Percentiles rank a stretch among this genome's conserved stretches.
phyloP scores from a whole-genome alignment of 176 grass and related monocot genomes.

The Eragrostis curvula region DNA sequence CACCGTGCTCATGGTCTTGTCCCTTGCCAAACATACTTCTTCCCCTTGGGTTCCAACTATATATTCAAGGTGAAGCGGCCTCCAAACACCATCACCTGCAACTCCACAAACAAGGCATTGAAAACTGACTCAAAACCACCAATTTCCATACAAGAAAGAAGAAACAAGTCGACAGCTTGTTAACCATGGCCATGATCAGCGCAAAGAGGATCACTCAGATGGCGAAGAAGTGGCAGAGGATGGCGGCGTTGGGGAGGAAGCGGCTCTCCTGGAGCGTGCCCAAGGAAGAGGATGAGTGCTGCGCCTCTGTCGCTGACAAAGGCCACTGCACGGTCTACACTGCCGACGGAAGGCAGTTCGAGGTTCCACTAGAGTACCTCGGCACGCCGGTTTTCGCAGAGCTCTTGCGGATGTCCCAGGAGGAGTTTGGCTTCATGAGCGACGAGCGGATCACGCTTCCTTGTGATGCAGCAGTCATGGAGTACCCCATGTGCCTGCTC shows the following conservation, averaged over 20 bases:
- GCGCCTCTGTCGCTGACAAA: not conserved
- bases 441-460: slow-evolving; percentile 23
- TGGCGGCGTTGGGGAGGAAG: not conserved
- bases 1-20: slow-evolving; percentile 34
- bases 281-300: not conserved
- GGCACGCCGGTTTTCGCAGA: slow-evolving; percentile 8
- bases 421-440: slow-evolving; percentile 17
- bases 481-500: slow-evolving; percentile 30
- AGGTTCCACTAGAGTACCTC: slow-evolving; percentile 31
- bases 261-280: not conserved
- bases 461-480: slow-evolving; percentile 21
- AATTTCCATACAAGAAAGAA: no score
- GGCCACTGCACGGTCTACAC: not conserved
- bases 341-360: slow-evolving; percentile 9
- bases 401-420: slow-evolving; percentile 37
- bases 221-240: no score
- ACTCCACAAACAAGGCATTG: slow-evolving; percentile 1
- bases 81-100: slow-evolving; percentile 25
- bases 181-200: no score
- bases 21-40: slow-evolving; percentile 18
- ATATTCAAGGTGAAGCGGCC: not conserved
- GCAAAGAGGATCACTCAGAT: no score
- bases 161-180: not conserved
- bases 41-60: not conserved
- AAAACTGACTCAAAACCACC: not conserved